Evolutionary conservation across 768 basidiomycete genomes (phyloP).

Genomic region (Mycena rosella): DNA sequence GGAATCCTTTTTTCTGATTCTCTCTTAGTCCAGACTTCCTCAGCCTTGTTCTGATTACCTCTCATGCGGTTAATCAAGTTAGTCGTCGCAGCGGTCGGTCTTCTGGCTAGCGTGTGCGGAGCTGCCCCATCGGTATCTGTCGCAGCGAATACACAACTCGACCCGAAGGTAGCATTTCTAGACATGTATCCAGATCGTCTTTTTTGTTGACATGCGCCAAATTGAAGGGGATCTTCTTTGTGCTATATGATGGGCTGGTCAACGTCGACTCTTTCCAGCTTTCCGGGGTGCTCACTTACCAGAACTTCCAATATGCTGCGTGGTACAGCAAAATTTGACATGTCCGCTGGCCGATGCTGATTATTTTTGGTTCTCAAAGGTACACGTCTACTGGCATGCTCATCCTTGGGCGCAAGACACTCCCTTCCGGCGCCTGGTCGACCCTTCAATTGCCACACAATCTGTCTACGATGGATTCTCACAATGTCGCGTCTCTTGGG

Average conservation of each 20-base stretch:
- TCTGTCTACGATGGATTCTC: constrained; percentile 56
- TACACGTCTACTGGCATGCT: constrained; percentile 57
- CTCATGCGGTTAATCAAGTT: constrained; percentile 17
- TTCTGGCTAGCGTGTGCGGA: constrained; percentile 25
- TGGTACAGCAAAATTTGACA: constrained; percentile 41
- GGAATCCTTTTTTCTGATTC: neutral
- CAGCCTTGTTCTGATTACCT: no score
- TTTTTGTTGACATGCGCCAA: neutral
- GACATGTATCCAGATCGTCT: neutral
- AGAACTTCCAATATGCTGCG: constrained; percentile 56
- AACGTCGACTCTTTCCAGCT: constrained; percentile 63
- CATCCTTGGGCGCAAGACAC: constrained; percentile 54
- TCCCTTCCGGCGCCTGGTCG: constrained; percentile 57
- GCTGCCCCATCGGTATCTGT: constrained; percentile 59
- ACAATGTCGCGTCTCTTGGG: constrained; percentile 59
- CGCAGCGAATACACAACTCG: constrained; percentile 53
- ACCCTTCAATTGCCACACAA: constrained; percentile 58
- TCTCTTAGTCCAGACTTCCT: no score
- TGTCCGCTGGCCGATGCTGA: neutral
- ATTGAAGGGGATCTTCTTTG: constrained; percentile 56
- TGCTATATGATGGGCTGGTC: constrained; percentile 61
- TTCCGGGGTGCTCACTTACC: constrained; percentile 55
- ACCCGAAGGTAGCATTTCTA: constrained; percentile 36
- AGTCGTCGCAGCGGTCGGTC: constrained; percentile 5
- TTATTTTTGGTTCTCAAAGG: neutral